phyloP scores from a whole-genome alignment of 2,329 filamentous ascomycete species.

The Hymenoscyphus infarciens region DNA sequence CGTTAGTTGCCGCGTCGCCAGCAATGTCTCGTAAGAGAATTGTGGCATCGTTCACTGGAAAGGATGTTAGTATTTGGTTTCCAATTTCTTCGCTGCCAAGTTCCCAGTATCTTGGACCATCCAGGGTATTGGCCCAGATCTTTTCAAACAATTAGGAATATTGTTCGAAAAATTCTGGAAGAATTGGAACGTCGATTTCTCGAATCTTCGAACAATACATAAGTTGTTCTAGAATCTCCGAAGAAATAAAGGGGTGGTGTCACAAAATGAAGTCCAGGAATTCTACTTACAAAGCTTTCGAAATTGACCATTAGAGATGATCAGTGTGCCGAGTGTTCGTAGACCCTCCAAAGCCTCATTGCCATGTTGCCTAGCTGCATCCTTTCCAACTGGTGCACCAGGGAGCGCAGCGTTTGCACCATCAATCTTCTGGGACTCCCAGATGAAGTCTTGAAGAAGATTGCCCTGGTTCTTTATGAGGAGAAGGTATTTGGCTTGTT shows the following conservation, averaged over 20 bases:
- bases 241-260: too few species aligned
- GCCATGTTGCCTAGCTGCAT: slow-evolving; percentile 75
- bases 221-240: too few species aligned
- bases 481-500: slow-evolving; percentile 78
- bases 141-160: too few species aligned
- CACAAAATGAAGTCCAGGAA: too few species aligned
- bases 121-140: not conserved
- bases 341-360: slow-evolving; percentile 80
- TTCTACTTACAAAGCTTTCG: slow-evolving; percentile 27
- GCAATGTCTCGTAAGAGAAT: slow-evolving; percentile 85
- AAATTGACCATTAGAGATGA: slow-evolving; percentile 89
- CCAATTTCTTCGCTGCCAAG: not conserved
- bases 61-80: slow-evolving; percentile 21
- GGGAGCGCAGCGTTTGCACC: slow-evolving; percentile 59
- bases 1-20: slow-evolving; percentile 80
- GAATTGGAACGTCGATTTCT: too few species aligned
- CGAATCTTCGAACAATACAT: not conserved
- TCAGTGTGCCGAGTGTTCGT: slow-evolving; percentile 79
- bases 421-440: slow-evolving; percentile 78
- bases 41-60: slow-evolving; percentile 68
- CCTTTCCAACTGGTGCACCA: slow-evolving; percentile 67
- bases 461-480: slow-evolving; percentile 95
- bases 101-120: not conserved
- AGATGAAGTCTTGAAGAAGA: slow-evolving; percentile 93
- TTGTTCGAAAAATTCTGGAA: too few species aligned